Base-by-base conservation (phyloP, 208 protist genomes). In the Blastocrithidia nonstop region DNA sequence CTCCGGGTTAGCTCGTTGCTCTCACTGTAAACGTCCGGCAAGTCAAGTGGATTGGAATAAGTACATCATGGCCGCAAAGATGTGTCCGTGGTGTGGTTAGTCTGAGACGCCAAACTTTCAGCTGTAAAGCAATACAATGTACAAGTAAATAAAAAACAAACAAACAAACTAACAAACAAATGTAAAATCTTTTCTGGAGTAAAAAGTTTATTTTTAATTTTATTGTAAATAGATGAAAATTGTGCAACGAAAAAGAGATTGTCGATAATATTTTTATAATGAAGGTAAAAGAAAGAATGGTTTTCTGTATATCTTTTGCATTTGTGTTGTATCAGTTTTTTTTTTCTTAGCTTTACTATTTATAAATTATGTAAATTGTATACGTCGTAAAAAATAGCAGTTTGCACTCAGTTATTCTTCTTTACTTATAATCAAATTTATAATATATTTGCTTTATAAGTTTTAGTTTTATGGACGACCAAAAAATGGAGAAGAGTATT, bases 1-100 rank as follows among this genome's bases (percentile, higher is more conserved):
- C n/a, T 73, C 63, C 13, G 75, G 64, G 1, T 39, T 93, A 2
- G 70, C 77, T 17, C 54, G 59, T 32, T 95, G 87, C 40, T 42
- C 45, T 6, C 52, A 53, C 13, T 95, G 87, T 60, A 70, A 89
- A 35, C 84, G 77, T 0, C 33, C 71, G 15, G 88, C 91, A 4
- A 78, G 74, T 50, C 80, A 89, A 61, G 84, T 75, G 7, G 86
- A 94, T 60, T 96, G 91, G 91, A 94, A 90, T 50, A 67, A 69
- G 49, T 87, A 80, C 42, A 66, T 96, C 33, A 41, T 82, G 25
- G 46, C 72, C 21, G 66, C 54, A 17, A 91, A 89, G 61, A 39
- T 49, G 29, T 96, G 89, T 55, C 89, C 89, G 25, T 96, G 89
- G 89, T 96, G 89, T 46, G 57, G 66, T 6, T 55, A 39, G 8